Percentiles rank a stretch among this genome's conserved stretches.
Conservation (phyloP, 345 rosid genomes). For the Melaleuca alternifolia region DNA sequence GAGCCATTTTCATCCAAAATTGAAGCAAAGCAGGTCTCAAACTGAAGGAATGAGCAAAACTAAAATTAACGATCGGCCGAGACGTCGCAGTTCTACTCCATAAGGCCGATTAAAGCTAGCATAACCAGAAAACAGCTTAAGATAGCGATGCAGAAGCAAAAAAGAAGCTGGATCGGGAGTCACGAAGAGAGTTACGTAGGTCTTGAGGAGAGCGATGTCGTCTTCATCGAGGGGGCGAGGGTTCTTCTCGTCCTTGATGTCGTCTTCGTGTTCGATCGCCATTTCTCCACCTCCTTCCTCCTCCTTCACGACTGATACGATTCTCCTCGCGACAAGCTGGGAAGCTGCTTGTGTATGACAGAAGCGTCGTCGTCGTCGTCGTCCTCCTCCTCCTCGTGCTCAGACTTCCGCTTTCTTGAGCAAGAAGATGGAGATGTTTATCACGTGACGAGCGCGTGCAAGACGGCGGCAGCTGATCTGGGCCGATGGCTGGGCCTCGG, state of each 20-base stretch:
- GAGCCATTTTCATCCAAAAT: neutral
- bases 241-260: slow-evolving; percentile 77
- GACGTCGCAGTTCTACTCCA: neutral
- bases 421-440: neutral
- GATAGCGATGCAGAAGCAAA: neutral
- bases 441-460: neutral
- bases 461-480: neutral
- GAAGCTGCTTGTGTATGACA: neutral
- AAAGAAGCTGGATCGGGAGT: neutral
- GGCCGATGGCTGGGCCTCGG: neutral
- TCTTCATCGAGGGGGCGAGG: slow-evolving; percentile 87
- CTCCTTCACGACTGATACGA: neutral
- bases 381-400: neutral
- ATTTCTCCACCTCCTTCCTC: neutral
- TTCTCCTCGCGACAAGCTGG: neutral
- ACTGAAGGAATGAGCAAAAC: neutral
- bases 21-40: neutral
- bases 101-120: neutral
- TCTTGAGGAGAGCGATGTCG: slow-evolving; percentile 87
- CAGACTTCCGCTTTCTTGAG: neutral
- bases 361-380: neutral
- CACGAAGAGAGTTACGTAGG: slow-evolving; percentile 37
- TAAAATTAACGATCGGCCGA: neutral
- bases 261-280: slow-evolving; percentile 40
- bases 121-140: neutral